Base-by-base conservation (phyloP, 1,139 yeast genomes). In the Suhomyces panamericanus region DNA sequence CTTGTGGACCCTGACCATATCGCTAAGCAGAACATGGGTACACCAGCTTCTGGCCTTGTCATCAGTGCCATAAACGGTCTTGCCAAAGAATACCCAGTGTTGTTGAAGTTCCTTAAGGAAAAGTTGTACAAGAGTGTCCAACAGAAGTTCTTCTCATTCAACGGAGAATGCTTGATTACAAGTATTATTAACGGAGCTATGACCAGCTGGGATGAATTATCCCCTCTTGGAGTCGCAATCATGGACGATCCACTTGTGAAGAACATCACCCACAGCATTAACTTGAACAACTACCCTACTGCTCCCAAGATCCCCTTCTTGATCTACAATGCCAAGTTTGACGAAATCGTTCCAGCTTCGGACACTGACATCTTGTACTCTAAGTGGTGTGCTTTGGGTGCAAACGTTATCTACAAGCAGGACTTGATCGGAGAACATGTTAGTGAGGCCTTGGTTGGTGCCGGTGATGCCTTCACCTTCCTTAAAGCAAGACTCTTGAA, bases 241-340 rank as follows among this genome's bases (percentile, higher is more conserved):
- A 12, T 43, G 35, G 27, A 38, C 9, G 32, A 16, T 14, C 31
- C 26, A 4, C 13, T 39, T 15, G 38, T 39, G 20, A 17, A 32
- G 24, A 43, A 43, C 32, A 15, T 43, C 24, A 43, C 46, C 12
- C 11, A 14, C 9, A n/a, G 7, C 20, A 43, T 35, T 16, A 39
- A 35, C 12, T 39, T 39, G 32, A 34, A 30, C 11, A 35, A 39
- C 12, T 16, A 39, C 12, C 16, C 31, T 12, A 49, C 41, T 12
- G 22, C 36, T 14, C 75, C 75, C 3, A 49, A 62, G 31, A 58
- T 67, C 12, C 75, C 74, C 1, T 39, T 70, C 3, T 68, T 68
- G 42, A 54, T 68, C 7, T 69, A 60, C 53, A 74, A 69, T 43
- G 70, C 70, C 2, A 41, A 49, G 24, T 41, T 57, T 4, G 75